Evolutionary conservation across 1,284 basidiomycete genomes (phyloP).

Genomic region (Thelephora terrestris): DNA sequence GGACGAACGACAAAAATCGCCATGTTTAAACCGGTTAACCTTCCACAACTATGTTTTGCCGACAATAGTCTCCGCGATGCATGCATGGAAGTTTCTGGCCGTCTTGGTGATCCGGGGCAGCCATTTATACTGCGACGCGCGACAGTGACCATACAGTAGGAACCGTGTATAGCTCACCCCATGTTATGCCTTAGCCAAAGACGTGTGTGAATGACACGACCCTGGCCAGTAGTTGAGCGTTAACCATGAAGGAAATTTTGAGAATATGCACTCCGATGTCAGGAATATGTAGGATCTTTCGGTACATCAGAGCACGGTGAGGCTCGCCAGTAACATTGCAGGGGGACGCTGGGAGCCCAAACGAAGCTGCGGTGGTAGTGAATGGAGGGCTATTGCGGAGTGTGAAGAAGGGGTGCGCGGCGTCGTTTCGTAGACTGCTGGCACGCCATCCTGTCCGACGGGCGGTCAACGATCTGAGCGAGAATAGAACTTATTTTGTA

Average conservation of each 20-base stretch:
- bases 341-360: too few species aligned
- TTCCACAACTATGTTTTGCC: slow-evolving; percentile 38
- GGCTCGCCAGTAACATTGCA: too few species aligned
- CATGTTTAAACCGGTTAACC: slow-evolving; percentile 22
- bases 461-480: too few species aligned
- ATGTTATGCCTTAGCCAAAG: slow-evolving; percentile 53
- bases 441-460: too few species aligned
- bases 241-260: slow-evolving; percentile 62
- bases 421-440: too few species aligned
- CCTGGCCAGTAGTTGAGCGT: slow-evolving; percentile 48
- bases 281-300: slow-evolving; percentile 59
- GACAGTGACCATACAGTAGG: slow-evolving; percentile 29
- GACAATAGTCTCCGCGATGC: slow-evolving; percentile 50
- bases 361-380: too few species aligned
- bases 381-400: too few species aligned
- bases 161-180: slow-evolving; percentile 30
- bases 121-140: slow-evolving; percentile 46
- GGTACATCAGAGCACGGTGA: slow-evolving; percentile 38
- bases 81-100: slow-evolving; percentile 42
- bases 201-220: slow-evolving; percentile 49
- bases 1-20: neutral
- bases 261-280: slow-evolving; percentile 60
- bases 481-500: too few species aligned
- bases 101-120: slow-evolving; percentile 45
- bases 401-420: too few species aligned